These are phyloP conservation scores for Isabelozyma pseudorhagii DNA, from an alignment of 805 yeast species.

Conservation along the genomic window DNA sequence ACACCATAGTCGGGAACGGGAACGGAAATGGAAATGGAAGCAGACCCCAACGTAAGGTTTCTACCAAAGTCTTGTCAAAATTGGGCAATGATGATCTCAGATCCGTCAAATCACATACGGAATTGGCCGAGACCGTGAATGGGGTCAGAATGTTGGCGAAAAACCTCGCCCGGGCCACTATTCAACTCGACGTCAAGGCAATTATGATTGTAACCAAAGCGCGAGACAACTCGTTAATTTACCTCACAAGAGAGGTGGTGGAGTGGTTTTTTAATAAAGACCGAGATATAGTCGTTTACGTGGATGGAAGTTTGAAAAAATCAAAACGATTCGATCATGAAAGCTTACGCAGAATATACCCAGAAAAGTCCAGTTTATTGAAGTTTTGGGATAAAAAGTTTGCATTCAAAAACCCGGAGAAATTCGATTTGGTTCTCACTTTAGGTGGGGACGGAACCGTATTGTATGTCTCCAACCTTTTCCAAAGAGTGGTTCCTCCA, in stretches of 20 bases:
- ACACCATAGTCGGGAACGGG: slow-evolving; percentile 5
- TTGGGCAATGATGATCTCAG: slow-evolving; percentile 42
- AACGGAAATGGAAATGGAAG: background rate
- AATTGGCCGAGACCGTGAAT: slow-evolving; percentile 75
- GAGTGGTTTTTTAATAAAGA: slow-evolving; percentile 61
- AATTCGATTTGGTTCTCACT: slow-evolving; percentile 42
- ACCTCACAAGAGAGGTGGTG: slow-evolving; percentile 73
- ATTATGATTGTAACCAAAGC: slow-evolving; percentile 88
- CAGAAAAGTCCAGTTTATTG: slow-evolving; percentile 38
- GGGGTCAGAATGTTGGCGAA: slow-evolving; percentile 76
- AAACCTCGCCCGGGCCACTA: slow-evolving; percentile 65
- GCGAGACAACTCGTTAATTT: slow-evolving; percentile 73
- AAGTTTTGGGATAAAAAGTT: slow-evolving; percentile 69
- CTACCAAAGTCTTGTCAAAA: slow-evolving; percentile 24
- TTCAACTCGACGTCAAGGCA: slow-evolving; percentile 64
- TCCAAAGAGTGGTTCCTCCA: slow-evolving; percentile 46
- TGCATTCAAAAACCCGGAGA: slow-evolving; percentile 41
- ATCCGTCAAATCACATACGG: slow-evolving; percentile 66
- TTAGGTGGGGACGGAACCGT: slow-evolving; percentile 49
- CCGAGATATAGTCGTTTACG: slow-evolving; percentile 52
- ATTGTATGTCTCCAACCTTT: slow-evolving; percentile 38
- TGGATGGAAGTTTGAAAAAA: slow-evolving; percentile 63
- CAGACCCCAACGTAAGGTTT: slow-evolving; percentile 2
- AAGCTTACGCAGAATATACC: slow-evolving; percentile 36
- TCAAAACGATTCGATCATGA: slow-evolving; percentile 63